Evolutionary conservation across 192 early-diverging fungal species (phyloP).

Genomic region (Coemansia sp.): DNA sequence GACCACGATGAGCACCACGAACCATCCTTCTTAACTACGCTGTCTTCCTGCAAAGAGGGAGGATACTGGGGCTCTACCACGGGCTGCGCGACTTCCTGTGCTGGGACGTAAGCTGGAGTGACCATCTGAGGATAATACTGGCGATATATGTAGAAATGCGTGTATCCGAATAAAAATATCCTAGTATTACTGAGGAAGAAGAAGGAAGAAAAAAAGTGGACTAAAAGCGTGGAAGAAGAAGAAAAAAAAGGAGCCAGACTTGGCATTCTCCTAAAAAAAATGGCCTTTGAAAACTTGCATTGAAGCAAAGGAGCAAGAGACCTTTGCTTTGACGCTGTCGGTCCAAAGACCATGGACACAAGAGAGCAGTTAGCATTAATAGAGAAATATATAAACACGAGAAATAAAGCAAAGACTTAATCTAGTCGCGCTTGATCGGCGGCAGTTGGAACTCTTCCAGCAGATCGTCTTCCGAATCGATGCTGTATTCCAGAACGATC

Average conservation of each 20-base stretch:
- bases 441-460: conserved; percentile 30
- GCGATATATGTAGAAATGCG: too few species aligned
- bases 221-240: too few species aligned
- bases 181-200: too few species aligned
- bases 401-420: too few species aligned
- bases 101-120: background rate
- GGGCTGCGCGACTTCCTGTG: background rate
- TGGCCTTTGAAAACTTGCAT: background rate
- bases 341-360: background rate
- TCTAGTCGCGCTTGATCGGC: conserved; percentile 32
- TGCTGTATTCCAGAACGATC: conserved; percentile 48
- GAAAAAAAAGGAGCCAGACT: background rate
- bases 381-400: background rate
- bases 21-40: background rate
- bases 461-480: conserved; percentile 48
- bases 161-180: too few species aligned
- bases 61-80: background rate
- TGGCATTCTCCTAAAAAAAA: background rate
- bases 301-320: background rate
- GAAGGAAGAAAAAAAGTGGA: background rate
- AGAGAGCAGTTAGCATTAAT: background rate
- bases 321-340: background rate
- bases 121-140: background rate
- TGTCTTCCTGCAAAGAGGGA: background rate
- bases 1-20: background rate